phyloP scores from a whole-genome alignment of 2,329 filamentous ascomycete species.

The Teratosphaeria pseudoeucalypti region DNA sequence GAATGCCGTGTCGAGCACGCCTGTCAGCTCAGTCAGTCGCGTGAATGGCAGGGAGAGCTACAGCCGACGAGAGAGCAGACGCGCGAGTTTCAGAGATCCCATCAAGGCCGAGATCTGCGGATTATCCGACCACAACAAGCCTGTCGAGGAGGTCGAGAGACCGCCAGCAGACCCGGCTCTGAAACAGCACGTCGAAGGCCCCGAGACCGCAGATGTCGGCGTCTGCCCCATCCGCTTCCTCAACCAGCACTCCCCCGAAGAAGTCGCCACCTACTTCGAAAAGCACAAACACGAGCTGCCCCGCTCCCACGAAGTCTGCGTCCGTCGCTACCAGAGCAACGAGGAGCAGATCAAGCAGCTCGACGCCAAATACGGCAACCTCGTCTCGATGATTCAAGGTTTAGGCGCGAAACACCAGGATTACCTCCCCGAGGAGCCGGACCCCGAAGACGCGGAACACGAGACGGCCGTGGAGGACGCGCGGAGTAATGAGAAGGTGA shows the following conservation, averaged over 20 bases:
- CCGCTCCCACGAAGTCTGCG: conserved; percentile 84
- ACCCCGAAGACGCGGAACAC: conserved; percentile 14
- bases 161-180: not conserved
- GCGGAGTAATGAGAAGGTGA: conserved; percentile 60
- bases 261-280: conserved; percentile 87
- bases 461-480: conserved; percentile 21
- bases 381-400: conserved; percentile 90
- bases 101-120: conserved; percentile 29
- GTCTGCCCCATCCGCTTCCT: conserved; percentile 90
- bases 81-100: conserved; percentile 23
- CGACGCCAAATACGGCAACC: conserved; percentile 85
- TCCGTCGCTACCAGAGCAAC: conserved; percentile 79
- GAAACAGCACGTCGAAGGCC: not conserved
- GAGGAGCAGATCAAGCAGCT: conserved; percentile 76
- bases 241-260: conserved; percentile 84
- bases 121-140: conserved; percentile 17
- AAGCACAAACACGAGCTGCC: conserved; percentile 92
- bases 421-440: conserved; percentile 56
- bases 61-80: conserved; percentile 17
- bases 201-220: conserved; percentile 27
- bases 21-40: conserved; percentile 17
- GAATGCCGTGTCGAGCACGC: conserved; percentile 9
- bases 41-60: conserved; percentile 36
- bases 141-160: not conserved
- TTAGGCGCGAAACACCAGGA: conserved; percentile 79